phyloP scores from a whole-genome alignment of 1,284 basidiomycete genomes.

The Pseudozyma thailandica region DNA sequence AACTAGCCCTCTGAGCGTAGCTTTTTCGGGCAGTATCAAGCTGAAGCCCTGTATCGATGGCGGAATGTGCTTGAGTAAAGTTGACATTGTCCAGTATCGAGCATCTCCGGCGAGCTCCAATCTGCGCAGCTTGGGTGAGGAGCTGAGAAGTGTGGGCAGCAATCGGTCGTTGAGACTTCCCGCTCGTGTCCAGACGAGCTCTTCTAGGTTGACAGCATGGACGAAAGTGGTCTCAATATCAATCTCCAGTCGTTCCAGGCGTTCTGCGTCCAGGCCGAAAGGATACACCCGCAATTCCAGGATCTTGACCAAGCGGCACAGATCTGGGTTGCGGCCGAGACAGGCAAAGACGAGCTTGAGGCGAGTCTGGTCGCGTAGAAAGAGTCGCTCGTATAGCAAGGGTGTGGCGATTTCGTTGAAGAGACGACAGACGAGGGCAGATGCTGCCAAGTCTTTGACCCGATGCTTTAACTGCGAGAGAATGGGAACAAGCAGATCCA shows the following conservation, averaged over 20 bases:
- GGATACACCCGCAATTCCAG: conserved; percentile 64
- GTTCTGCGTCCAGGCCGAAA: conserved; percentile 60
- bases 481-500: conserved; percentile 55
- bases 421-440: conserved; percentile 39
- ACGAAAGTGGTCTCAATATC: conserved; percentile 45
- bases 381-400: conserved; percentile 59
- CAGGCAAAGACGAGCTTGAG: conserved; percentile 56
- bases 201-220: conserved; percentile 41
- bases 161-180: conserved; percentile 62
- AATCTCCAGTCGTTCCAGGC: conserved; percentile 57
- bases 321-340: conserved; percentile 36
- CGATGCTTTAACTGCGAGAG: conserved; percentile 52
- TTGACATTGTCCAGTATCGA: conserved; percentile 49
- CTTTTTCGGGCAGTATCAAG: conserved; percentile 47
- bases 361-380: conserved; percentile 60
- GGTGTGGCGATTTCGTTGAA: conserved; percentile 51
- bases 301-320: conserved; percentile 49
- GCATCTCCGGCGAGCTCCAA: conserved; percentile 63
- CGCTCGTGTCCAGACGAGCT: conserved; percentile 63
- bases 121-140: conserved; percentile 28
- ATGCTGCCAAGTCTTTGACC: conserved; percentile 54
- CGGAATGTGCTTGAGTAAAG: conserved; percentile 42
- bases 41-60: conserved; percentile 27
- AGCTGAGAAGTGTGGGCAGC: conserved; percentile 41
- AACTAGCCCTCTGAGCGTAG: conserved; percentile 29